Percentiles rank a stretch among this genome's conserved stretches.
These are phyloP conservation scores for Fusarium sp. DNA, from an alignment of 2,329 filamentous ascomycete genomes.

Conservation along the genomic window DNA sequence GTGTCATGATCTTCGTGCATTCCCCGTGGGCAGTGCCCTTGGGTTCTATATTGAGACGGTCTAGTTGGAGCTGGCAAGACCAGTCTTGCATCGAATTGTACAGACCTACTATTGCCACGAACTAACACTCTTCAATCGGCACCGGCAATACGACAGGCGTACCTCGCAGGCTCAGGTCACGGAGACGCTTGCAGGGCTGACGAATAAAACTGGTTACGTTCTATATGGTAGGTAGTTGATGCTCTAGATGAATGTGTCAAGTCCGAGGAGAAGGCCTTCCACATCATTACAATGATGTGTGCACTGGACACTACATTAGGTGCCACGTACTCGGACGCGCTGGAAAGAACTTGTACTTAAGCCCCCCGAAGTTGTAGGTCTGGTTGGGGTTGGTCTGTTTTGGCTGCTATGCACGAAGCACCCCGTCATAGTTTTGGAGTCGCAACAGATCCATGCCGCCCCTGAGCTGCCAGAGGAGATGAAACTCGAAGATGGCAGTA, in stretches of 20 bases:
- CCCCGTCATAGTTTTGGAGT: not conserved
- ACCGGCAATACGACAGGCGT: not conserved
- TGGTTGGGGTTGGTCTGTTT: slow-evolving; percentile 5
- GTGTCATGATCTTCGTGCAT: not conserved
- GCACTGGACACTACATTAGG: not conserved
- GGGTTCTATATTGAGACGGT: not conserved
- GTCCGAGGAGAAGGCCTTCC: not conserved
- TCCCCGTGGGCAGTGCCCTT: too few species aligned
- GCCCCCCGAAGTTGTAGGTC: not conserved
- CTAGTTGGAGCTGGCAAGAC: not conserved
- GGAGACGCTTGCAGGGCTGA: not conserved
- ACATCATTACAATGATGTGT: not conserved
- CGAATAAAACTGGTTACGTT: not conserved
- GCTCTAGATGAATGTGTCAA: not conserved
- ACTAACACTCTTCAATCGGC: not conserved
- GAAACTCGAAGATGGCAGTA: not conserved
- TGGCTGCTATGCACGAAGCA: slow-evolving; percentile 2
- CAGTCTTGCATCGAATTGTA: not conserved
- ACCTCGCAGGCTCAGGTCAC: not conserved
- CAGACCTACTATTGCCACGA: not conserved
- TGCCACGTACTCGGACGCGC: not conserved
- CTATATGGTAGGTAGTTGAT: not conserved
- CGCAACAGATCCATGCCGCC: not conserved
- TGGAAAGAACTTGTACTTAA: not conserved
- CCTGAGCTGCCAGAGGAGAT: not conserved